Conservation (phyloP, 495 filamentous ascomycete genomes). For the Aspergillus affinis region DNA sequence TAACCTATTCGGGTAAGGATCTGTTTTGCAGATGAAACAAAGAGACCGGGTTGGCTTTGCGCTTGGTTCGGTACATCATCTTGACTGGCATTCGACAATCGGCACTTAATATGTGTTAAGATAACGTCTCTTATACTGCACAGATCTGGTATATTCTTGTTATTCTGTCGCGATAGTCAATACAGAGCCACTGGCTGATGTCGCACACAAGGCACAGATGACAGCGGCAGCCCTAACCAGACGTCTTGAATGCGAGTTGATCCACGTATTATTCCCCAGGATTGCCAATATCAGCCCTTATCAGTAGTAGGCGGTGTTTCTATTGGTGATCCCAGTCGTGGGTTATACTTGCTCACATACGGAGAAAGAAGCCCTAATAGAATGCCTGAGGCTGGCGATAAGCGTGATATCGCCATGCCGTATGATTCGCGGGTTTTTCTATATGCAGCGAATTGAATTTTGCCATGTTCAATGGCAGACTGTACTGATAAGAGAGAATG, state of each 20-base stretch:
- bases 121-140: too few species aligned
- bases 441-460: background rate
- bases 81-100: too few species aligned
- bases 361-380: background rate
- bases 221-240: background rate
- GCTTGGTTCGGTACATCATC: too few species aligned
- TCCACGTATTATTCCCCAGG: background rate
- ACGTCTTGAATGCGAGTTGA: background rate
- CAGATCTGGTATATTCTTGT: too few species aligned
- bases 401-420: constrained; percentile 16
- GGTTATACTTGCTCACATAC: background rate
- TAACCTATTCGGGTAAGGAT: constrained; percentile 8
- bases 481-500: background rate
- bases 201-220: background rate
- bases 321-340: background rate
- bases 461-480: background rate
- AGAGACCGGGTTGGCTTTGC: too few species aligned
- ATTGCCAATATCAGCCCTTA: background rate
- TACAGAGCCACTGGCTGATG: background rate
- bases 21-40: background rate
- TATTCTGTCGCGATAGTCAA: background rate
- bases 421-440: constrained; percentile 15
- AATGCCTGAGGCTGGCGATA: constrained; percentile 7
- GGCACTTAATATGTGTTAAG: too few species aligned
- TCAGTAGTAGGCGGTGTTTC: background rate